Conservation (phyloP, 1,284 basidiomycete species). For the Naganishia sp. region DNA sequence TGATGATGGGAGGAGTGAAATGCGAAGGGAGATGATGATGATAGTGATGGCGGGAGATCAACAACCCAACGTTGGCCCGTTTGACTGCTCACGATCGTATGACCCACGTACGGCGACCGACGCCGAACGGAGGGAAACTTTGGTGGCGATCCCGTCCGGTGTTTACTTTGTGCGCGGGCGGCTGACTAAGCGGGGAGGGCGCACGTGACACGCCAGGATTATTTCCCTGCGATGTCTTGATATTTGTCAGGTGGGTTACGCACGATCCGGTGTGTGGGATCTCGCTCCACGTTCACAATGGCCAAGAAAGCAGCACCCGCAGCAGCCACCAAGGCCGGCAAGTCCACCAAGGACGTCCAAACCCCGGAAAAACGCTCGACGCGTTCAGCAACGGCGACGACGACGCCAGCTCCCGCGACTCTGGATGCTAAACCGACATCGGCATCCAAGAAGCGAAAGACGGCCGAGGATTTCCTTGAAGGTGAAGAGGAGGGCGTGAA, state of each 20-base stretch:
- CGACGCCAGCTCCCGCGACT: neutral
- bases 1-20: neutral
- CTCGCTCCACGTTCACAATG: neutral
- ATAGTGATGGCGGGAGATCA: neutral
- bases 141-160: constrained; percentile 1
- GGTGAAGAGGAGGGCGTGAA: constrained; percentile 14
- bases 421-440: constrained; percentile 1
- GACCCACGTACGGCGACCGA: neutral
- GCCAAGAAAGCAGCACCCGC: constrained; percentile 13
- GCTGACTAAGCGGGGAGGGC: neutral
- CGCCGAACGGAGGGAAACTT: neutral
- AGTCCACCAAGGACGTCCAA: constrained; percentile 5
- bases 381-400: neutral
- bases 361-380: constrained; percentile 22
- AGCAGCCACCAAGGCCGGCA: constrained; percentile 1
- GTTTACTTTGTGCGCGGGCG: neutral
- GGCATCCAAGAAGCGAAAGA: constrained; percentile 25
- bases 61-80: neutral
- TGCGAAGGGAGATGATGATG: neutral
- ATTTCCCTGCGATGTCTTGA: neutral
- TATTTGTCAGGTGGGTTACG: too few species aligned
- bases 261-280: too few species aligned
- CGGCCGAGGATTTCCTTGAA: constrained; percentile 25
- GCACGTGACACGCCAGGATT: constrained; percentile 21
- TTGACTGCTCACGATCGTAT: neutral